Evolutionary conservation across 495 filamentous ascomycete species (phyloP), one percentile per base, ranked within the genome.

Genomic region (Penicillium lagena): DNA sequence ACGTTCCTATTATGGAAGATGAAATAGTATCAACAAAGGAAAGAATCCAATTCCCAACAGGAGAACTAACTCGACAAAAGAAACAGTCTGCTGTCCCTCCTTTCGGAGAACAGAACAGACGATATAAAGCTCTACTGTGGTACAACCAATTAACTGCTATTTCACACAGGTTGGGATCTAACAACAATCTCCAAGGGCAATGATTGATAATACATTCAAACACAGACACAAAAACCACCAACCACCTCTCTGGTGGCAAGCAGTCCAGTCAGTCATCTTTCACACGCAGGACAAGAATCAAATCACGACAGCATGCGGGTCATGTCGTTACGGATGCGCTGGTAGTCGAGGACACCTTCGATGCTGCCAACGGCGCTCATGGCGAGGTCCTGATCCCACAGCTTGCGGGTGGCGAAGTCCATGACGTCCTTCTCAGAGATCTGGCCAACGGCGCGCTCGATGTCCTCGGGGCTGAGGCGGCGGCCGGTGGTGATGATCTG

Each of bases 401-500:
- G 69, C 66, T 86, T 94, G 66, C 77, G 77, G 67, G 81, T 79
- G 52, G 90, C 90, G 65, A 97, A 99, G 51, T 84, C 79, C 83
- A 94, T 94, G 38, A 99, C 89, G 52, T 99, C 90, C 82, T 96
- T 94, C 76, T 87, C 89, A 42, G 91, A 91, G 57, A 98, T 87
- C 45, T 68, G 75, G 52, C 88, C 81, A 49, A 99, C 87, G 43
- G 85, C 79, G 48, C 85, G 79, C 78, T 99, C 93, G 42, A 99
- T 90, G 76, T 99, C 93, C 61, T 88, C 86, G 48, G 93, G 85
- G 62, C 68, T 81, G 80, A 94, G 85, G 38, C 93, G 80, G 48
- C 93, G 82, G 62, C 93, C 93, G 32, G 93, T 97, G 46, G 89
- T 97, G 72, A 99, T 83, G 71, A 97, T 89, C 71, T 99, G 93